Percentiles rank a stretch among this genome's conserved stretches.
phyloP scores from a whole-genome alignment of 1,284 basidiomycete species.

The Puccinia hordei region DNA sequence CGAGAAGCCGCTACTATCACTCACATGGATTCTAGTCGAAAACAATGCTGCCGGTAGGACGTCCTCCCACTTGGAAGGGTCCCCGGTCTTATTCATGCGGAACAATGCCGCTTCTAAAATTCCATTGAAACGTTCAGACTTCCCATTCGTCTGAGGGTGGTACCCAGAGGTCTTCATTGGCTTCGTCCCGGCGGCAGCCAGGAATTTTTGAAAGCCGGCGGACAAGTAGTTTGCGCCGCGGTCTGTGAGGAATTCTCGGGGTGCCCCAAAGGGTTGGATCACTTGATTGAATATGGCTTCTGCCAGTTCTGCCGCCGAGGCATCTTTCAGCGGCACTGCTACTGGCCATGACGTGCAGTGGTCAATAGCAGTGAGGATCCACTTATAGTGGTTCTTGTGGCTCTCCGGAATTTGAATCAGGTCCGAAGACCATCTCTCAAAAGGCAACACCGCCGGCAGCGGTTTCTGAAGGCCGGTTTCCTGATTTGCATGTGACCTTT shows the following conservation, averaged over 20 bases:
- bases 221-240: neutral
- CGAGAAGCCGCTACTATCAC: too few relatives aligned
- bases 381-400: neutral
- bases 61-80: too few relatives aligned
- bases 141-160: constrained; percentile 51
- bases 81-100: neutral
- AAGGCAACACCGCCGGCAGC: neutral
- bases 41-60: too few relatives aligned
- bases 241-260: neutral
- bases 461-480: too few relatives aligned
- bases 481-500: neutral
- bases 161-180: constrained; percentile 28
- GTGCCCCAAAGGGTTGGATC: neutral
- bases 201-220: neutral
- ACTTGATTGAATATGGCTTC: neutral
- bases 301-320: neutral
- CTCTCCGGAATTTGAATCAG: neutral
- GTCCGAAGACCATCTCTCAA: constrained; percentile 19
- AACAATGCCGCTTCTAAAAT: constrained; percentile 9
- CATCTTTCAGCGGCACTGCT: constrained; percentile 6
- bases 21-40: too few relatives aligned
- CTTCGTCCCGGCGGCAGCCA: too few relatives aligned
- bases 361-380: too few relatives aligned
- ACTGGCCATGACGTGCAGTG: neutral
- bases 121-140: constrained; percentile 51